A percentile compares a stretch with the other conserved stretches of the same genome.
These are phyloP conservation scores for Blastocrithidia nonstop DNA, from an alignment of 208 protist genomes.

Conservation along the genomic window DNA sequence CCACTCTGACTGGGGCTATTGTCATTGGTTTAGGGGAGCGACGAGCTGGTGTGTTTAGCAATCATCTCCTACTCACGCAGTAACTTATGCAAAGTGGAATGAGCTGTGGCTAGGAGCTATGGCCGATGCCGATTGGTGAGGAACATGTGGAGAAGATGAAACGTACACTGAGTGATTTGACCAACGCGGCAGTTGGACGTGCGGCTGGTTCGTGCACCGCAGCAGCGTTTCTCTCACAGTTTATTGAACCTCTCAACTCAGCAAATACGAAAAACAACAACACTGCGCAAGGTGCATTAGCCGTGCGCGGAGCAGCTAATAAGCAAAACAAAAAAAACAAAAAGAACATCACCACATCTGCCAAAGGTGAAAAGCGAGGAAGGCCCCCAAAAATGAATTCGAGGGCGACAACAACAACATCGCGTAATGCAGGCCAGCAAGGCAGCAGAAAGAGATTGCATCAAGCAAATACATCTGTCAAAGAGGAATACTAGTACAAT, in stretches of 20 bases:
- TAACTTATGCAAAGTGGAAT: slow-evolving; percentile 33
- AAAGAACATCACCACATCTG: too few relatives aligned
- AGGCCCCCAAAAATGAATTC: too few relatives aligned
- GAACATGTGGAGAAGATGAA: slow-evolving; percentile 61
- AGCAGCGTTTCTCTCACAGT: slow-evolving; percentile 67
- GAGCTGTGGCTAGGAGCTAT: slow-evolving; percentile 55
- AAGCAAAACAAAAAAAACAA: too few relatives aligned
- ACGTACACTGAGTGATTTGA: slow-evolving; percentile 50
- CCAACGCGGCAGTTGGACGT: slow-evolving; percentile 28
- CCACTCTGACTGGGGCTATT: slow-evolving; percentile 84
- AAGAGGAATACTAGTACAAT: too few relatives aligned
- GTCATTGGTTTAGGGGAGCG: slow-evolving; percentile 56
- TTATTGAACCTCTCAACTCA: slow-evolving; percentile 34
- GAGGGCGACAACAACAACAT: too few relatives aligned
- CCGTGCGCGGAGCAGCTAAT: too few relatives aligned
- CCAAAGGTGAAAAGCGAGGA: too few relatives aligned
- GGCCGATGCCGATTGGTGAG: slow-evolving; percentile 74
- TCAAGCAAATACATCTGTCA: too few relatives aligned
- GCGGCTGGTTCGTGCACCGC: slow-evolving; percentile 69
- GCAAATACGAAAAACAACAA: too few relatives aligned
- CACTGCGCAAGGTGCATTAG: too few relatives aligned
- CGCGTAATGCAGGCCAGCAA: not conserved
- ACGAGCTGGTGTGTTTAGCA: slow-evolving; percentile 61
- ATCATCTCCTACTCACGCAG: slow-evolving; percentile 16
- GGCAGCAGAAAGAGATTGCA: slow-evolving; percentile 5